These are phyloP conservation scores for Osmanthus fragrans DNA, from an alignment of 257 asterid genomes.

Conservation along the genomic window DNA sequence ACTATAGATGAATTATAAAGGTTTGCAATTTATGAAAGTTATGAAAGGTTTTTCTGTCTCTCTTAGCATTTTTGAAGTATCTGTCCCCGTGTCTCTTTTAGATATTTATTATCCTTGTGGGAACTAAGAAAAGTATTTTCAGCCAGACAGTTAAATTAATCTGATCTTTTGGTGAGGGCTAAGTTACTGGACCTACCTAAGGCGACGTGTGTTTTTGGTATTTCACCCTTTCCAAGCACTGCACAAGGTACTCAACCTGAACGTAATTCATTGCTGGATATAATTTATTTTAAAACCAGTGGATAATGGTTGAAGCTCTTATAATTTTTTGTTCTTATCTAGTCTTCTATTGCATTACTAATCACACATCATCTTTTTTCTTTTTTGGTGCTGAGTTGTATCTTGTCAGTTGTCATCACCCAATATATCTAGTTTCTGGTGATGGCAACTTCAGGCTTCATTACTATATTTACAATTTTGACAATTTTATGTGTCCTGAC, in stretches of 20 bases:
- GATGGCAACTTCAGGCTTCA: not conserved
- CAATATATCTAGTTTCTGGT: not conserved
- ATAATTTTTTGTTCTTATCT: not conserved
- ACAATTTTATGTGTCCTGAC: conserved; percentile 19
- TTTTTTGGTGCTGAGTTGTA: not conserved
- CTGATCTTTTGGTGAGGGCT: not conserved
- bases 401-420: not conserved
- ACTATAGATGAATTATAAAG: not conserved
- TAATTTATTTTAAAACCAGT: not conserved
- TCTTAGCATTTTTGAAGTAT: not conserved
- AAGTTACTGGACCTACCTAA: not conserved
- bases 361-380: not conserved
- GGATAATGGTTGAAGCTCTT: not conserved
- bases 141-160: not conserved
- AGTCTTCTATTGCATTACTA: not conserved
- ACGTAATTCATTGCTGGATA: not conserved
- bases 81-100: not conserved
- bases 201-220: not conserved
- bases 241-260: not conserved
- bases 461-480: conserved; percentile 19
- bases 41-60: not conserved
- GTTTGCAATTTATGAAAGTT: not conserved
- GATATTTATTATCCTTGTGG: not conserved
- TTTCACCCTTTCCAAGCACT: not conserved
- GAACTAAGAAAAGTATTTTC: not conserved